Evolutionary conservation across 2,329 filamentous ascomycete genomes (phyloP).

Genomic region (Fusarium piperis): DNA sequence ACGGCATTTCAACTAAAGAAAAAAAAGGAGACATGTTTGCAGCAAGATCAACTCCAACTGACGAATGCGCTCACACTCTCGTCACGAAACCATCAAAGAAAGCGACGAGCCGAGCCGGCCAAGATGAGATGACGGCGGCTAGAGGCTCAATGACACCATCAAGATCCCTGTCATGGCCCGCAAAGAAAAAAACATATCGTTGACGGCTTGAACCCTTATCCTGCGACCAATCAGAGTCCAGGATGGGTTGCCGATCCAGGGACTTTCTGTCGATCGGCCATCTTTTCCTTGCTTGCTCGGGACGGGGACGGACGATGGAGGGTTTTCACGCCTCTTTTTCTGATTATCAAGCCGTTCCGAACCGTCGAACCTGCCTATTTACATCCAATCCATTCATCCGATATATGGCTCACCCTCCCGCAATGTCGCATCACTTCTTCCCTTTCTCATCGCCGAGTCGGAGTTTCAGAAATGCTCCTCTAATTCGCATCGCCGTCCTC

Average conservation of each 20-base stretch:
- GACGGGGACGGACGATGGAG: neutral
- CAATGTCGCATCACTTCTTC: neutral
- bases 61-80: neutral
- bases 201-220: conserved; percentile 27
- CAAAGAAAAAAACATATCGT: conserved; percentile 25
- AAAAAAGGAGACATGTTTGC: neutral
- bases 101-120: neutral
- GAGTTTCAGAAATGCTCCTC: neutral
- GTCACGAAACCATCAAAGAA: neutral
- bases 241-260: conserved; percentile 13
- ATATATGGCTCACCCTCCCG: neutral
- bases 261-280: conserved; percentile 21
- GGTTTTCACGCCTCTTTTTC: conserved; percentile 2
- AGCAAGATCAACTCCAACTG: neutral
- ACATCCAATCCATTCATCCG: neutral
- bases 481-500: neutral
- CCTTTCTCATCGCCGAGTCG: neutral
- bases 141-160: conserved; percentile 34
- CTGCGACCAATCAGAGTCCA: conserved; percentile 21
- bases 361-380: neutral
- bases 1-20: neutral
- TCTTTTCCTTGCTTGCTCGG: neutral
- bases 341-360: neutral
- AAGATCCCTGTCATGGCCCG: conserved; percentile 24
- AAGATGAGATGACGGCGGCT: conserved; percentile 2